A percentile compares a stretch with the other conserved stretches of the same genome.
Evolutionary conservation across 176 grass and related monocot species (phyloP).

Genomic region (Aegilops bicornis): DNA sequence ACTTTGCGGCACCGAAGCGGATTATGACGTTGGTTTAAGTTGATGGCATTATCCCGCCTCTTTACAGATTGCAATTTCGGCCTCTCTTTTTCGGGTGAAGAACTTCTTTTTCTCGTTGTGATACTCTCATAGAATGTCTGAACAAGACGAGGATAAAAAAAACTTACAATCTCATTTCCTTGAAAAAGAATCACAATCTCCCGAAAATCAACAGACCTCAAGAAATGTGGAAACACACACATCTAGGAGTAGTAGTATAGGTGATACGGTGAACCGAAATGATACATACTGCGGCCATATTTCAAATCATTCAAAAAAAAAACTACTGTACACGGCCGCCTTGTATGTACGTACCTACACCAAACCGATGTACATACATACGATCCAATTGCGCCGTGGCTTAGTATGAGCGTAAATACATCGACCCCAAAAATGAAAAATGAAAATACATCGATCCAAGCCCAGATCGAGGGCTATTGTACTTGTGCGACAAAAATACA

Average conservation of each 20-base stretch:
- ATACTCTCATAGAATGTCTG: no score
- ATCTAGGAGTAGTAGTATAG: background rate
- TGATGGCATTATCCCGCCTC: no score
- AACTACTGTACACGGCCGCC: background rate
- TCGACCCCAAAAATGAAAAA: background rate
- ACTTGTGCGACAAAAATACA: background rate
- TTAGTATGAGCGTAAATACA: background rate
- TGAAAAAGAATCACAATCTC: background rate
- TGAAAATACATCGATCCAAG: background rate
- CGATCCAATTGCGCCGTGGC: background rate
- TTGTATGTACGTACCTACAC: background rate
- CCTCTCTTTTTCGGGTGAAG: no score
- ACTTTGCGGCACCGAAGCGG: no score
- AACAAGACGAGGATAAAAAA: background rate
- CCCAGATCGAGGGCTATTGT: background rate
- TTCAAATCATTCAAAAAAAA: no score
- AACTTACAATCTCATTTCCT: background rate
- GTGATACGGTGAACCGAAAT: background rate
- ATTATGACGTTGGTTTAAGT: no score
- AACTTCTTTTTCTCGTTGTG: no score
- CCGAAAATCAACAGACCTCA: background rate
- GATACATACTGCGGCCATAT: background rate
- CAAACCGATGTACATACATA: background rate
- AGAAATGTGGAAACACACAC: background rate
- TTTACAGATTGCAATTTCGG: no score